A percentile compares a stretch with the other conserved stretches of the same genome.
Evolutionary conservation across 2,329 filamentous ascomycete genomes (phyloP).

Genomic region (Decorospora gaudefroyi): DNA sequence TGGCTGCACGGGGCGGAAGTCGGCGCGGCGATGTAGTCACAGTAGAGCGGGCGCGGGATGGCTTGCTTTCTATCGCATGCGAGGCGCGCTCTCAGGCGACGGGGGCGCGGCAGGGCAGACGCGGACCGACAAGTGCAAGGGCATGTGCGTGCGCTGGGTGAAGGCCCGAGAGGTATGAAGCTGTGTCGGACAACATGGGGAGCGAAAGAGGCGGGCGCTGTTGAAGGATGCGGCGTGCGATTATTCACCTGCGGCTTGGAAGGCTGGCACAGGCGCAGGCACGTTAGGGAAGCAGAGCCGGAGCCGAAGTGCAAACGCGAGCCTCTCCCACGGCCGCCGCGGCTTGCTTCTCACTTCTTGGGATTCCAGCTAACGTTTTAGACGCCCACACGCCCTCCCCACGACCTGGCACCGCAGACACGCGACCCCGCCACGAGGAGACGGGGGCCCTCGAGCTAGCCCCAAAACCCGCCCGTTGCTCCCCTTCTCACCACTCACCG

Average conservation of each 20-base stretch:
- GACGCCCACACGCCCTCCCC: constrained; percentile 12
- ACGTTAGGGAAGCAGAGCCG: constrained; percentile 14
- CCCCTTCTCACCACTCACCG: constrained; percentile 5
- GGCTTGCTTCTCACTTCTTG: constrained; percentile 9
- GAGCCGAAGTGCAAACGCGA: constrained; percentile 18
- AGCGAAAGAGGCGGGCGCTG: constrained; percentile 1
- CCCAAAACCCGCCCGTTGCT: constrained; percentile 5
- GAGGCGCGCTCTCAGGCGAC: constrained; percentile 17
- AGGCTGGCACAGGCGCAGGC: constrained; percentile 11
- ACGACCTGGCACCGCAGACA: constrained; percentile 18
- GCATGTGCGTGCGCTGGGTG: too few relatives aligned
- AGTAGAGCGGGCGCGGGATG: constrained; percentile 9
- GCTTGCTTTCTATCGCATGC: constrained; percentile 17
- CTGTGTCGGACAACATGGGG: constrained; percentile 17
- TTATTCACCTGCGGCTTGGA: constrained; percentile 8
- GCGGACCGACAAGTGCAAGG: constrained; percentile 11
- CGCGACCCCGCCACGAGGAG: constrained; percentile 16
- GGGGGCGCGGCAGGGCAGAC: constrained; percentile 10
- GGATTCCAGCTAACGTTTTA: constrained; percentile 6
- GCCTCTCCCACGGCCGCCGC: too few relatives aligned
- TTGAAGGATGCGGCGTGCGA: constrained; percentile 4
- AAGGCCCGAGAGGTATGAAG: constrained; percentile 10
- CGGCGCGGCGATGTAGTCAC: constrained; percentile 18
- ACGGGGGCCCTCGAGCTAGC: constrained; percentile 12
- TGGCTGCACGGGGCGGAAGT: constrained; percentile 34